Evolutionary conservation across 306 rosid genomes (phyloP), one percentile per base, ranked within the genome.

Genomic region (Rubus parviflorus): DNA sequence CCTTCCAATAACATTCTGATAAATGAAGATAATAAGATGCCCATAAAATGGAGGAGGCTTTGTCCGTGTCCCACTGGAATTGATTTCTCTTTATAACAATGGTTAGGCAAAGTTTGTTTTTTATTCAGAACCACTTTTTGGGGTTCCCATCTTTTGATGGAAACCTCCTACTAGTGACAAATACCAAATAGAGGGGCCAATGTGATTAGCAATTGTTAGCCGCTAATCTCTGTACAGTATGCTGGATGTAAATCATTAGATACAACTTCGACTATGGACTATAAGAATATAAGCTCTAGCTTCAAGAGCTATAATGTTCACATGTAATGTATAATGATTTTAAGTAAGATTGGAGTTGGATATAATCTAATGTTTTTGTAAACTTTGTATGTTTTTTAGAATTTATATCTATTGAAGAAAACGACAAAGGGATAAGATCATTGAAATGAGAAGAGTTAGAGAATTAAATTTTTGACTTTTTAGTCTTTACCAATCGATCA

Each of bases 101-200:
- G 46, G 54, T 61, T 57, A 49, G 43, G 83, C 51, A 66, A 57
- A 58, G 49, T 67, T 73, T n/a, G 83, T 25, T 16, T 57, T 13
- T 22, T 22, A 30, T 75, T 19, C 53, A 41, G 77, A 77, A 52
- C 77, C 80, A 75, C 84, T 9, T 81, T 60, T 61, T 69, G 72
- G 49, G 68, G 61, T 75, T 69, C 83, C 83, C 13, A 42, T 56
- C 38, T 11, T 38, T 16, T 46, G 40, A 40, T 68, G 64, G 75
- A 80, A 30, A 60, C 76, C 37, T 9, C n/a, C 5, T 52, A 54
- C 12, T 47, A 40, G 22, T 9, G 23, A 42, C 68, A 23, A 42
- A 35, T 42, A 14, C 63, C 45, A 74, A 62, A 57, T 41, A 63
- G 57, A 6, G 0, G 9, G 25, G 8, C 10, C 16, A 41, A 62